Evolutionary conservation across 805 yeast genomes (phyloP), one percentile per base, ranked within the genome.

Genomic region (Ogataea nakhonphanomensis): DNA sequence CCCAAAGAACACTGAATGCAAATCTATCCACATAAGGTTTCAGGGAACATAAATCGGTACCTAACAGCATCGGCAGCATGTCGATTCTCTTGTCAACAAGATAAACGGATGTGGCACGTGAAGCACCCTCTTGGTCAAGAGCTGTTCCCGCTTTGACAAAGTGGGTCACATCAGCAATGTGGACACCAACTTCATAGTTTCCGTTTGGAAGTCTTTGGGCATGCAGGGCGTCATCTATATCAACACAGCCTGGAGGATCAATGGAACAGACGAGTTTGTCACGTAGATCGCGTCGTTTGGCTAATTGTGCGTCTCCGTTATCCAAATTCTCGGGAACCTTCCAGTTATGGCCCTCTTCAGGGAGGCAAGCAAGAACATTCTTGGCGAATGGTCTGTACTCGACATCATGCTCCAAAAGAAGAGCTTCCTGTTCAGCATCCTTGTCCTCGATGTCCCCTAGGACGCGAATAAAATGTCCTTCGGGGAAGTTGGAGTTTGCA

Each of bases 201-300:
- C 99, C 99, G 61, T 93, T 93, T 1, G 95, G 89, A 35, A 93
- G 71, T 39, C 61, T 59, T 48, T 74, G 69, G 0, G 98, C 98
- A 59, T 93, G 99, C 35, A 93, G 70, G 1, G 99, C 99, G 69
- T 93, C 96, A 69, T 93, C 99, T 55, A 93, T 93, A 77, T 93
- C 99, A 50, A 90, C 97, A 79, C 98, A 91, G 23, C 84, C 83
- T 2, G 97, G 97, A 8, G 99, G 99, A 71, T 93, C 99, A 53
- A 93, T 93, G 17, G 95, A 84, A 61, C 99, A 93, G 29, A 93
- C 86, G 35, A 88, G 69, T 56, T 87, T 80, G 54, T 91, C 95
- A 54, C 99, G 78, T 44, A 90, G 72, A 61, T 93, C 99, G 37
- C 70, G 75, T 64, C 99, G 78, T 52, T 81, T 79, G 26, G 73